A percentile compares a stretch with the other conserved stretches of the same genome.
These are phyloP conservation scores for Malbranchea zuffiana DNA, from an alignment of 2,329 filamentous ascomycete genomes.

Conservation along the genomic window DNA sequence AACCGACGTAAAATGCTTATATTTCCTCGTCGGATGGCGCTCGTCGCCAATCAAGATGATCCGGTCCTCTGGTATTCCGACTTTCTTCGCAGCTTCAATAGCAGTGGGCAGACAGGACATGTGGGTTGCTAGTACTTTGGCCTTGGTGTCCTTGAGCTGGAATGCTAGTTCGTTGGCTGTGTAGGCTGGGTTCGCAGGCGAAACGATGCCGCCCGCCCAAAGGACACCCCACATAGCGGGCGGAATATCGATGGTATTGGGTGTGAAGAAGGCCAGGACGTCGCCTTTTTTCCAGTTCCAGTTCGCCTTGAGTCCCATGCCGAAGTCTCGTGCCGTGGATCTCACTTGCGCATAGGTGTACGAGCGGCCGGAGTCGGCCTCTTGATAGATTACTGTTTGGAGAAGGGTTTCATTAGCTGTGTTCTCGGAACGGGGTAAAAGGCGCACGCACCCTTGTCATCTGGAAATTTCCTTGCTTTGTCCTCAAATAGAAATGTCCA, in stretches of 20 bases:
- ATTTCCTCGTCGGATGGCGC: slow-evolving; percentile 20
- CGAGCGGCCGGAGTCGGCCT: slow-evolving; percentile 55
- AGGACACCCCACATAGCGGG: slow-evolving; percentile 64
- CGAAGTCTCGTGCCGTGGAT: slow-evolving; percentile 60
- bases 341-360: slow-evolving; percentile 64
- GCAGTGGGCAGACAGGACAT: slow-evolving; percentile 53
- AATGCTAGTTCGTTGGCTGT: slow-evolving; percentile 73
- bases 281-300: slow-evolving; percentile 77
- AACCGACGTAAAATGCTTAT: slow-evolving; percentile 57
- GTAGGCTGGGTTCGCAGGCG: slow-evolving; percentile 82
- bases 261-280: slow-evolving; percentile 69
- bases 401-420: neutral
- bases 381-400: slow-evolving; percentile 62
- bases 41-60: slow-evolving; percentile 67
- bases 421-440: neutral
- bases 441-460: slow-evolving; percentile 54
- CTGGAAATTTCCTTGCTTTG: slow-evolving; percentile 53
- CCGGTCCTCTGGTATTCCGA: slow-evolving; percentile 57
- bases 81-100: slow-evolving; percentile 55
- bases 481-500: slow-evolving; percentile 70
- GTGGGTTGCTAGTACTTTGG: slow-evolving; percentile 67
- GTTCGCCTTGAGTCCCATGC: slow-evolving; percentile 60
- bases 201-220: slow-evolving; percentile 72
- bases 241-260: slow-evolving; percentile 77
- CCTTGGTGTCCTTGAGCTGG: slow-evolving; percentile 68